These are phyloP conservation scores for Xanthoconium purpureum DNA, from an alignment of 768 basidiomycete genomes.

Conservation along the genomic window DNA sequence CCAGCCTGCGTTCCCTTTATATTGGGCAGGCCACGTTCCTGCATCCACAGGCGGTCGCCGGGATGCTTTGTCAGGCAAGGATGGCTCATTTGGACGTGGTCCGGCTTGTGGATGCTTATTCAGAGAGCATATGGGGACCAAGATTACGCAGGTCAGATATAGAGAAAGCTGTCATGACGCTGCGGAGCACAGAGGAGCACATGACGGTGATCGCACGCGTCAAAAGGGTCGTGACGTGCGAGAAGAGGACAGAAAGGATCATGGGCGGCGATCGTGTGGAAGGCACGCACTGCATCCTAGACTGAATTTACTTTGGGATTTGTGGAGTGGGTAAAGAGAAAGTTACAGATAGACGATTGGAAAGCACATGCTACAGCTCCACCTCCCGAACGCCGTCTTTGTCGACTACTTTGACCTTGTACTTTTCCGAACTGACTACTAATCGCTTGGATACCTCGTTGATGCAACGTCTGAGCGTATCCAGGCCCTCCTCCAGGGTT, in stretches of 20 bases:
- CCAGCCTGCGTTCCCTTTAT: slow-evolving; percentile 41
- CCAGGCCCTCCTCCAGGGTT: slow-evolving; percentile 80
- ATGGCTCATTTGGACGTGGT: slow-evolving; percentile 32
- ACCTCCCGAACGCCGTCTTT: slow-evolving; percentile 85
- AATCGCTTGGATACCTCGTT: slow-evolving; percentile 83
- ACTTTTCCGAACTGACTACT: slow-evolving; percentile 74
- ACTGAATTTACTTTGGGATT: slow-evolving; percentile 7
- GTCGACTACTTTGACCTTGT: slow-evolving; percentile 90
- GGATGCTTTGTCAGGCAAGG: slow-evolving; percentile 30
- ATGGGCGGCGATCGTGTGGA: slow-evolving; percentile 51
- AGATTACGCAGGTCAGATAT: slow-evolving; percentile 49
- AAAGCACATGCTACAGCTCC: slow-evolving; percentile 47
- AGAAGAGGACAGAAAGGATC: slow-evolving; percentile 50
- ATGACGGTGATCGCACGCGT: slow-evolving; percentile 33
- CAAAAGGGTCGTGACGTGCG: slow-evolving; percentile 43
- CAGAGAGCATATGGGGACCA: slow-evolving; percentile 56
- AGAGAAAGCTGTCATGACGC: slow-evolving; percentile 32
- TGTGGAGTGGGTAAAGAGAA: not conserved
- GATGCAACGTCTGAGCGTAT: slow-evolving; percentile 80
- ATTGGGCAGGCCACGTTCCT: slow-evolving; percentile 52
- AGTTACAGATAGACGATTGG: not conserved
- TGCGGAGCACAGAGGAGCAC: slow-evolving; percentile 8
- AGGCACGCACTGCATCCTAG: slow-evolving; percentile 20
- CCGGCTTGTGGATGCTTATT: slow-evolving; percentile 52
- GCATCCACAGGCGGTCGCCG: slow-evolving; percentile 37